A percentile compares a stretch with the other conserved stretches of the same genome.
Evolutionary conservation across 768 basidiomycete genomes (phyloP).

Genomic region (Suillus ampliporus): DNA sequence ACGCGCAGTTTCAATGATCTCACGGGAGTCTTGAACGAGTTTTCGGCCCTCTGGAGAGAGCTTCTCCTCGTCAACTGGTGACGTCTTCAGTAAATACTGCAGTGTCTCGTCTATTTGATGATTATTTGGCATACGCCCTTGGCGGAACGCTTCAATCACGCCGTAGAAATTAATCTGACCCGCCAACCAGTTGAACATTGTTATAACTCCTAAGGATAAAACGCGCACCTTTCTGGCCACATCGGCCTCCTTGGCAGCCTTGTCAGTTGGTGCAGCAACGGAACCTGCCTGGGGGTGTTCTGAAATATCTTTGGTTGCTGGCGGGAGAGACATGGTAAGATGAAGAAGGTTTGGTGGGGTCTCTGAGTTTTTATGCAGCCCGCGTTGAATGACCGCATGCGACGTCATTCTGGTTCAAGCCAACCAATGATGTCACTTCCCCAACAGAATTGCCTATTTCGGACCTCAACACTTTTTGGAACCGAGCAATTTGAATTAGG

Average conservation of each 20-base stretch:
- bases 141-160: conserved; percentile 79
- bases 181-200: not conserved
- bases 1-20: conserved; percentile 78
- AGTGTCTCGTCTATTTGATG: conserved; percentile 78
- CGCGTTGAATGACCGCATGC: conserved; percentile 15
- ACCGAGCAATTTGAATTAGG: no score
- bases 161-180: conserved; percentile 75
- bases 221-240: conserved; percentile 72
- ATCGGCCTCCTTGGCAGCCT: conserved; percentile 66
- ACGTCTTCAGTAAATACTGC: conserved; percentile 62
- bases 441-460: not conserved
- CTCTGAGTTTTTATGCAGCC: conserved; percentile 3
- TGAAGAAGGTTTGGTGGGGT: not conserved
- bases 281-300: conserved; percentile 58
- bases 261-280: conserved; percentile 73
- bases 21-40: conserved; percentile 76
- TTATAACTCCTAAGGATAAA: not conserved
- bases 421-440: not conserved
- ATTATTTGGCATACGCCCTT: conserved; percentile 82
- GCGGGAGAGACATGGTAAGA: conserved; percentile 66
- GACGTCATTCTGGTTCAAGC: conserved; percentile 16
- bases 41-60: conserved; percentile 80
- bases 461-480: not conserved
- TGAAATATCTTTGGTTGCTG: conserved; percentile 65
- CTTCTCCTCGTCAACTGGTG: conserved; percentile 64